Evolutionary conservation across 2,329 filamentous ascomycete genomes (phyloP).

Genomic region (Aureobasidium sp.): DNA sequence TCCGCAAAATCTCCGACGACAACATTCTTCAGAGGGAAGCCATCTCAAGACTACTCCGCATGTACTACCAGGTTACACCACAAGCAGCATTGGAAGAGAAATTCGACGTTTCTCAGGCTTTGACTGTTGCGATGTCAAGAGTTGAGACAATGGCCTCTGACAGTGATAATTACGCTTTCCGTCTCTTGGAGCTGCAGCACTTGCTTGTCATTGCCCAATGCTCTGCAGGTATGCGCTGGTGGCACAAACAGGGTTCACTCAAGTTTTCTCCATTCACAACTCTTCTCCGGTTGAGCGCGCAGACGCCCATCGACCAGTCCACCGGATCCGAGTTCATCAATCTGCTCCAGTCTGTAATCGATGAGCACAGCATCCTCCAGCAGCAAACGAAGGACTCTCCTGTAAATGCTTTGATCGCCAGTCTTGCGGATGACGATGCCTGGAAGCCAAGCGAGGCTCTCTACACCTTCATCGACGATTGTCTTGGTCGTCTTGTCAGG

Average conservation of each 20-base stretch:
- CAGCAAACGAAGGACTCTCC: constrained; percentile 33
- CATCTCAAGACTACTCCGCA: constrained; percentile 65
- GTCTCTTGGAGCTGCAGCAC: constrained; percentile 70
- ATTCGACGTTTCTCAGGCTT: constrained; percentile 75
- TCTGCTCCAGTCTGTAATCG: constrained; percentile 54
- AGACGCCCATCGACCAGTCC: constrained; percentile 33
- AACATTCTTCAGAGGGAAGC: constrained; percentile 72
- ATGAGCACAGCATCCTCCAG: constrained; percentile 61
- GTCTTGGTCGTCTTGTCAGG: constrained; percentile 64
- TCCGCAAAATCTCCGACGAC: constrained; percentile 60
- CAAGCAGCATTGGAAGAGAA: constrained; percentile 73
- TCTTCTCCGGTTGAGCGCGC: constrained; percentile 54
- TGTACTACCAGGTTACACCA: constrained; percentile 82
- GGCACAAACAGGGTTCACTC: constrained; percentile 62
- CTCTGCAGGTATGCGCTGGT: constrained; percentile 86
- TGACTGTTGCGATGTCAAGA: constrained; percentile 61
- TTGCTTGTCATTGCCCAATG: constrained; percentile 72
- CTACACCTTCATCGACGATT: constrained; percentile 75
- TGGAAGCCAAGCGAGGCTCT: constrained; percentile 30
- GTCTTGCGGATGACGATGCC: constrained; percentile 24
- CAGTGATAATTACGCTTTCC: constrained; percentile 43
- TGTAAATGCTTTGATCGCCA: constrained; percentile 42
- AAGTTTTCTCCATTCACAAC: constrained; percentile 63
- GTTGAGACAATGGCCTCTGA: constrained; percentile 39
- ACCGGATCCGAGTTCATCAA: constrained; percentile 25